Conservation (phyloP, 139 green algal genomes). For the Axilococcus clingmanii region DNA sequence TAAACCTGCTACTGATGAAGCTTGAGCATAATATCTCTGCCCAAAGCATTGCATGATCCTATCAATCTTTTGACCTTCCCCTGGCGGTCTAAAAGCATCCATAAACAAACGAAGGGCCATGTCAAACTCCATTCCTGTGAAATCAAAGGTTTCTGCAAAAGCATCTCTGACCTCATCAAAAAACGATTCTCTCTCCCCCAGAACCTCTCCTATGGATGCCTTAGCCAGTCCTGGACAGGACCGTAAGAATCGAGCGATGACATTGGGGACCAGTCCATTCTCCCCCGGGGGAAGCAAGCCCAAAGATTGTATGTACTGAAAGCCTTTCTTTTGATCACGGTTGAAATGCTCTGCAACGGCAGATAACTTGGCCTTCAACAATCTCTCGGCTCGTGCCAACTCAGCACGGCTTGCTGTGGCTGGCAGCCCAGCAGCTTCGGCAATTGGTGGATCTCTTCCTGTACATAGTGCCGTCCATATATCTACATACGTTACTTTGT, state of each 20-base stretch:
- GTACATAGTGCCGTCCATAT: constrained; percentile 20
- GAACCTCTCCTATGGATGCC: constrained; percentile 74
- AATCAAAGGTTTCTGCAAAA: constrained; percentile 67
- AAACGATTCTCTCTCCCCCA: constrained; percentile 84
- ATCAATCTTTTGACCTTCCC: constrained; percentile 79
- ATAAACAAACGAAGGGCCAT: constrained; percentile 62
- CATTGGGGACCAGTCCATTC: constrained; percentile 13
- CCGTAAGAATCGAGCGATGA: constrained; percentile 75
- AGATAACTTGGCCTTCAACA: constrained; percentile 62
- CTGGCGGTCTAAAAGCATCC: constrained; percentile 64
- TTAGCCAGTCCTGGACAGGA: constrained; percentile 82
- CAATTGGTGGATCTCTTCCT: not conserved
- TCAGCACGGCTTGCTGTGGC: not conserved
- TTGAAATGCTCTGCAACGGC: constrained; percentile 95
- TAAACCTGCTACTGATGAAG: constrained; percentile 18
- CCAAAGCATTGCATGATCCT: constrained; percentile 61
- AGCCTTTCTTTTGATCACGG: constrained; percentile 87
- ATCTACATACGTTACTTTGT: constrained; percentile 14
- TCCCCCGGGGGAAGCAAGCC: constrained; percentile 62
- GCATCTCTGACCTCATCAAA: constrained; percentile 57
- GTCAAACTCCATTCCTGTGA: constrained; percentile 63
- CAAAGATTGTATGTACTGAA: constrained; percentile 73
- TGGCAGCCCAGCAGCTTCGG: not conserved
- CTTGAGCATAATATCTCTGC: constrained; percentile 16
- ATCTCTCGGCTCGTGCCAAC: constrained; percentile 38